Evolutionary conservation across 2,329 filamentous ascomycete genomes (phyloP), one percentile per base, ranked within the genome.

Genomic region (Coniochaeta hoffmannii): DNA sequence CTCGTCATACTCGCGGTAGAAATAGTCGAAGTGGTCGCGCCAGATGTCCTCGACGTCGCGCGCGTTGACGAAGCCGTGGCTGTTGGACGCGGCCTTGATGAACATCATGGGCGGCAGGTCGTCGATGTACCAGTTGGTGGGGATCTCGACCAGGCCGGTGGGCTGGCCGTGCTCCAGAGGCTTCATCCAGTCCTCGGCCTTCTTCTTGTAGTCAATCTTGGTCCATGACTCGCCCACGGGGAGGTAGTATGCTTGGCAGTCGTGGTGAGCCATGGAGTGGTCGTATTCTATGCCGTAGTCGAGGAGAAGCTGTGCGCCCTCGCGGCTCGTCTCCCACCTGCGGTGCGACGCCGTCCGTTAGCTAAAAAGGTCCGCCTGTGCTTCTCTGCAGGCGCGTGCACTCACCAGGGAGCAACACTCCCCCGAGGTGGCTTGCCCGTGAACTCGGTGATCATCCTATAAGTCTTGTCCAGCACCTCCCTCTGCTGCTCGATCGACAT

Each of bases 401-500:
- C 44, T 50, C 87, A 79, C 78, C 72, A 91, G 0, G 88, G 88
- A 0, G 87, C 87, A 0, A 90, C 87, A 36, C 79, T 85, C 1
- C 88, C 88, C 0, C 86, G 74, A 0, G 88, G 88, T 0, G 84
- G 85, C 69, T 89, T 89, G 6, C 88, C 85, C 38, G 79, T 81
- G 63, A 92, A 87, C 0, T 86, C 82, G 0, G 83, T 89, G 32
- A 90, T 77, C 68, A 90, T 76, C 22, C 79, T 78, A 65, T 85
- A 89, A 17, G 86, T 89, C 69, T 89, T 89, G 63, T 88, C 84
- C 6, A 93, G 77, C 15, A 92, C 85, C 56, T 88, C 86, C 14
- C 79, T 79, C 67, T 92, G 88, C 70, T 92, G 88, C 65, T 90
- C 87, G 1, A 88, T 66, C 0, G 78, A 87, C 7, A 88, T 74